Conservation (phyloP, 805 yeast species). For the Pichia gijzeniarum region DNA sequence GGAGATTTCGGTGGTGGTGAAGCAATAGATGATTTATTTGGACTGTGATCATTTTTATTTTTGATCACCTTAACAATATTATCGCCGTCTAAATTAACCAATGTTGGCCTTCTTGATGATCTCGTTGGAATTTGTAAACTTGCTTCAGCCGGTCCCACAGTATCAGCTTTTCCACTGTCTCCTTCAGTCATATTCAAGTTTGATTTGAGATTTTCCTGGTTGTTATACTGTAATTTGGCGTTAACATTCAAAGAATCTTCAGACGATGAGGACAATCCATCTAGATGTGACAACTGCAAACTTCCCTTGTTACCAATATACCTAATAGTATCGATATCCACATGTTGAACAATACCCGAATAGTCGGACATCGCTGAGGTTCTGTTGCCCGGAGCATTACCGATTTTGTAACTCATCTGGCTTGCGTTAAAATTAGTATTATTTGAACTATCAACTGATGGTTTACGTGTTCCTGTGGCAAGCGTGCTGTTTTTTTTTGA, state of each 20-base stretch:
- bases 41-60: conserved; percentile 3
- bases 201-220: background rate
- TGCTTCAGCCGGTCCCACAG: background rate
- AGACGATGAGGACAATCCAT: conserved; percentile 3
- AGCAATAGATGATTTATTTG: background rate
- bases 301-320: conserved; percentile 25
- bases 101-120: background rate
- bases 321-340: conserved; percentile 30
- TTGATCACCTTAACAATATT: conserved; percentile 8
- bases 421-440: background rate
- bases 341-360: conserved; percentile 33
- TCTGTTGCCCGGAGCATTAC: conserved; percentile 18
- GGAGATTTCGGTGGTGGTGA: conserved; percentile 15
- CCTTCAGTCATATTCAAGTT: background rate
- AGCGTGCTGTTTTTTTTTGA: background rate
- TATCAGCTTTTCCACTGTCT: background rate
- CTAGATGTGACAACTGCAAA: conserved; percentile 2
- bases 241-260: conserved; percentile 1
- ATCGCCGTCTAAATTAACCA: background rate
- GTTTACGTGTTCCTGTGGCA: background rate
- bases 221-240: background rate
- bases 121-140: background rate
- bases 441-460: background rate
- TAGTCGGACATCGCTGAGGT: conserved; percentile 31
- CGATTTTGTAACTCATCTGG: background rate